These are phyloP conservation scores for Monosporascus sp. DNA, from an alignment of 2,329 filamentous ascomycete genomes.

Conservation along the genomic window DNA sequence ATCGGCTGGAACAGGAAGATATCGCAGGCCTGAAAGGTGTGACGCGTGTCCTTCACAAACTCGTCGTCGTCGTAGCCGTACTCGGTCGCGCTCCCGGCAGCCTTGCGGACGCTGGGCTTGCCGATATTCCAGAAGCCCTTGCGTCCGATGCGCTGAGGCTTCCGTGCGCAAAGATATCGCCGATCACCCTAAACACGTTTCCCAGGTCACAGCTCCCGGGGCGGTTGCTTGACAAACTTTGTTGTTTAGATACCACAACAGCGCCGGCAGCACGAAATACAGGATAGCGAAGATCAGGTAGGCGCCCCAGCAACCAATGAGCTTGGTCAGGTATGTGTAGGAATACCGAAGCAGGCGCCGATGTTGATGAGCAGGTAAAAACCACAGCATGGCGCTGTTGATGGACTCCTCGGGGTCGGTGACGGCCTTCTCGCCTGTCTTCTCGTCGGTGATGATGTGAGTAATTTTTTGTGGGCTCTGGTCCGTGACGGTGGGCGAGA, in stretches of 20 bases:
- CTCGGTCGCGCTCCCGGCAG: conserved; percentile 28
- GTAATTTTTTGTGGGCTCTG: conserved; percentile 54
- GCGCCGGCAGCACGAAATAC: conserved; percentile 53
- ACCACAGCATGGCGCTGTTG: conserved; percentile 61
- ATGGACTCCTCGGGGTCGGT: conserved; percentile 60
- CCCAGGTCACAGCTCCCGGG: conserved; percentile 59
- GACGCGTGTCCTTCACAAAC: conserved; percentile 57
- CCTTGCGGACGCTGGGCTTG: conserved; percentile 45
- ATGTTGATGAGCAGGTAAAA: conserved; percentile 50
- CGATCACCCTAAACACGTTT: conserved; percentile 32
- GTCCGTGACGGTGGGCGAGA: conserved; percentile 64
- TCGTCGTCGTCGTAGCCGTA: conserved; percentile 56
- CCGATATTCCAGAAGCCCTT: conserved; percentile 48
- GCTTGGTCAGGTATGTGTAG: conserved; percentile 45
- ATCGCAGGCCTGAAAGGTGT: conserved; percentile 49
- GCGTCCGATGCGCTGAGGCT: conserved; percentile 21
- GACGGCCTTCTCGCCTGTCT: conserved; percentile 58
- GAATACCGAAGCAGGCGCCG: conserved; percentile 44
- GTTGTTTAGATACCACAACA: conserved; percentile 53
- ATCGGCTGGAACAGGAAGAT: conserved; percentile 40
- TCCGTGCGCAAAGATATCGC: conserved; percentile 30
- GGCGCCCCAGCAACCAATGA: conserved; percentile 44
- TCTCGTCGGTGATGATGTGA: conserved; percentile 42
- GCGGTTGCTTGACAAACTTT: conserved; percentile 51
- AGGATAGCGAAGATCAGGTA: conserved; percentile 41